Evolutionary conservation across 768 basidiomycete species (phyloP).

Genomic region (Mrakia gelida): DNA sequence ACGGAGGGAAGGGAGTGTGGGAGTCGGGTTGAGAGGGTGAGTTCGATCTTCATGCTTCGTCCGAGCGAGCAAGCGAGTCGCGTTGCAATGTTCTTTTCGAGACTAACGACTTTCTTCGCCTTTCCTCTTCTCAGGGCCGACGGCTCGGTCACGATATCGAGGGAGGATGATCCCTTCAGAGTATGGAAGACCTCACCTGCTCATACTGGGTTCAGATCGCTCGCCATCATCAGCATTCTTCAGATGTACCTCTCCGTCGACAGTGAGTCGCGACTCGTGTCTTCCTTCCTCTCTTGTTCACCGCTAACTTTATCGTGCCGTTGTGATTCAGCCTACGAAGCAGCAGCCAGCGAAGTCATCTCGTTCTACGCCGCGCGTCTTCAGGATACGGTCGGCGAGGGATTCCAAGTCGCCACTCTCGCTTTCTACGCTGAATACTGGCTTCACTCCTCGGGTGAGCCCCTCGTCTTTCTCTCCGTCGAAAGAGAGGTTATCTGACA

Average conservation of each 20-base stretch:
- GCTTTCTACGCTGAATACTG: constrained; percentile 68
- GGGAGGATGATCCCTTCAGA: constrained; percentile 37
- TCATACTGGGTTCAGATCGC: constrained; percentile 64
- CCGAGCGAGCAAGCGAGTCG: no score
- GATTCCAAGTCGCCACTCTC: constrained; percentile 65
- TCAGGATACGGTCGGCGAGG: constrained; percentile 56
- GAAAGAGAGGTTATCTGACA: no score
- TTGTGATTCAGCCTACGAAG: constrained; percentile 56
- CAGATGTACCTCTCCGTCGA: constrained; percentile 69
- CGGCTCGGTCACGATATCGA: neutral
- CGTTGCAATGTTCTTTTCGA: no score
- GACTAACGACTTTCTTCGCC: no score
- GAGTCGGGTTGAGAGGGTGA: constrained; percentile 20
- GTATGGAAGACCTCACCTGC: constrained; percentile 70
- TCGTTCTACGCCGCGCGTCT: constrained; percentile 76
- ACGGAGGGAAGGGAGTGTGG: neutral
- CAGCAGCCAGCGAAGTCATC: constrained; percentile 66
- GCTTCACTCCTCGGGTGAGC: constrained; percentile 39
- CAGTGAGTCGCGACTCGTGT: constrained; percentile 47
- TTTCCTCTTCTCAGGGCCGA: constrained; percentile 45
- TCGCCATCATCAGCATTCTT: constrained; percentile 64
- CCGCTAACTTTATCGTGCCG: neutral
- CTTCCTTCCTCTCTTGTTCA: neutral
- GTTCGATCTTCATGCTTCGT: constrained; percentile 34
- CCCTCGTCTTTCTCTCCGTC: neutral